These are phyloP conservation scores for Polyporus arcularius DNA, from an alignment of 768 basidiomycete genomes.

Conservation along the genomic window DNA sequence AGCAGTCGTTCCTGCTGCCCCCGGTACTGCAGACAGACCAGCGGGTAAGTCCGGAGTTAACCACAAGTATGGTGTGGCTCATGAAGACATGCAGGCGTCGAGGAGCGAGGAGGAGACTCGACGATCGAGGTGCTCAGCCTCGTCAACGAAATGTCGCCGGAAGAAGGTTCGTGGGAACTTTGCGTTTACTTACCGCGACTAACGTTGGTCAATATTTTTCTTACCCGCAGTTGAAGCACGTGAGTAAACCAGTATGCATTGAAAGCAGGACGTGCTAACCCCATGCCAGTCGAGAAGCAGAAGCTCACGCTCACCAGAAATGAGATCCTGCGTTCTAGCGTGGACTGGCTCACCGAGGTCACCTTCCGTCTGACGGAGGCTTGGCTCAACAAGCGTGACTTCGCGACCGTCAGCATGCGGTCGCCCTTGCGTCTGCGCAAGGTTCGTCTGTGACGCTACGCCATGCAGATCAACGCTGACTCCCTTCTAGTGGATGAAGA, in stretches of 20 bases:
- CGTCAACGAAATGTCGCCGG: slow-evolving; percentile 61
- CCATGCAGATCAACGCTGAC: background rate
- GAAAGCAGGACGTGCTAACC: background rate
- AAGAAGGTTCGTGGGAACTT: slow-evolving; percentile 56
- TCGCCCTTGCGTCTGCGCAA: slow-evolving; percentile 58
- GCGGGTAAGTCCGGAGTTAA: slow-evolving; percentile 20
- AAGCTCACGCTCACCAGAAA: slow-evolving; percentile 58
- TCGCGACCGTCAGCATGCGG: slow-evolving; percentile 67
- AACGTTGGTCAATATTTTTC: slow-evolving; percentile 11
- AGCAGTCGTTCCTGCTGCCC: slow-evolving; percentile 49
- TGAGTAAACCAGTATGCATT: background rate
- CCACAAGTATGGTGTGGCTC: background rate
- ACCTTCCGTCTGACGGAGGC: slow-evolving; percentile 73
- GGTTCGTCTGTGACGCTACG: slow-evolving; percentile 39
- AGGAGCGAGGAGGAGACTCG: slow-evolving; percentile 68
- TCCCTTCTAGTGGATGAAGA: slow-evolving; percentile 65
- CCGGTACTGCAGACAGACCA: slow-evolving; percentile 33
- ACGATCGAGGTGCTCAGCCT: slow-evolving; percentile 74
- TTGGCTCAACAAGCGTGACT: slow-evolving; percentile 53
- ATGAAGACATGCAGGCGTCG: slow-evolving; percentile 25
- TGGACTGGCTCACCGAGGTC: slow-evolving; percentile 85
- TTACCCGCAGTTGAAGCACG: slow-evolving; percentile 17
- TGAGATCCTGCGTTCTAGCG: slow-evolving; percentile 51
- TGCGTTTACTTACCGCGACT: slow-evolving; percentile 12
- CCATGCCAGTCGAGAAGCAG: slow-evolving; percentile 61